Evolutionary conservation across 169 alveolate genomes (phyloP).

Genomic region (Eimeria falciformis): DNA sequence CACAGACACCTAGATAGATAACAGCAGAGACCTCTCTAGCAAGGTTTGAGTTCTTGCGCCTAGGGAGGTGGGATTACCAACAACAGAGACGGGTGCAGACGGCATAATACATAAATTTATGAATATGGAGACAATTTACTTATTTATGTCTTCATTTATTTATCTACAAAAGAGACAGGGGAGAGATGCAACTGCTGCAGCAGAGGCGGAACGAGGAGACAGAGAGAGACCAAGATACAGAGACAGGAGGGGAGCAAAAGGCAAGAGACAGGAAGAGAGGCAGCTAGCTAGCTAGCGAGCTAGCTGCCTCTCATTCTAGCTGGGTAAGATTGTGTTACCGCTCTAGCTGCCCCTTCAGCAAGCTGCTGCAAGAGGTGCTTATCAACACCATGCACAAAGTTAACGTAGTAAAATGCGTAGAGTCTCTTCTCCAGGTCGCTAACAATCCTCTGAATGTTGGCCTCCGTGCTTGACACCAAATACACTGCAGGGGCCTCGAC

Average conservation of each 20-base stretch:
- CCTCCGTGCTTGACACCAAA: slow-evolving; percentile 83
- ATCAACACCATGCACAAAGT: slow-evolving; percentile 79
- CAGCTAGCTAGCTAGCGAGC: neutral
- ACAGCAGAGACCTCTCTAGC: neutral
- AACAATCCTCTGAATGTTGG: slow-evolving; percentile 77
- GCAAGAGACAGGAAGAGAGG: neutral
- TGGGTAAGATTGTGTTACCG: too few relatives aligned
- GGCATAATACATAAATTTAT: too few relatives aligned
- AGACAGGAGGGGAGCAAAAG: neutral
- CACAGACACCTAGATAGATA: neutral
- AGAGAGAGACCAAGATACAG: neutral
- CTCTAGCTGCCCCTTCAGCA: slow-evolving; percentile 80
- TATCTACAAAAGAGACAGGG: too few relatives aligned
- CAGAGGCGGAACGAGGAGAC: neutral
- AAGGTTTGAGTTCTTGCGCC: too few relatives aligned
- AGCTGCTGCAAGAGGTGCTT: slow-evolving; percentile 73
- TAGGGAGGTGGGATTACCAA: too few relatives aligned
- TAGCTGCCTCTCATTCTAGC: neutral
- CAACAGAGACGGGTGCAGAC: too few relatives aligned
- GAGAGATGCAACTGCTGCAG: too few relatives aligned
- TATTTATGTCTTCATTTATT: too few relatives aligned
- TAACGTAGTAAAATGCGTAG: slow-evolving; percentile 82
- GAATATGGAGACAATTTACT: too few relatives aligned
- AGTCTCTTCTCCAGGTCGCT: slow-evolving; percentile 77
- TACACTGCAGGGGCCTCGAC: slow-evolving; percentile 84